A percentile compares a stretch with the other conserved stretches of the same genome.
These are phyloP conservation scores for Fusarium cicatricum DNA, from an alignment of 2,329 filamentous ascomycete species.

Conservation along the genomic window DNA sequence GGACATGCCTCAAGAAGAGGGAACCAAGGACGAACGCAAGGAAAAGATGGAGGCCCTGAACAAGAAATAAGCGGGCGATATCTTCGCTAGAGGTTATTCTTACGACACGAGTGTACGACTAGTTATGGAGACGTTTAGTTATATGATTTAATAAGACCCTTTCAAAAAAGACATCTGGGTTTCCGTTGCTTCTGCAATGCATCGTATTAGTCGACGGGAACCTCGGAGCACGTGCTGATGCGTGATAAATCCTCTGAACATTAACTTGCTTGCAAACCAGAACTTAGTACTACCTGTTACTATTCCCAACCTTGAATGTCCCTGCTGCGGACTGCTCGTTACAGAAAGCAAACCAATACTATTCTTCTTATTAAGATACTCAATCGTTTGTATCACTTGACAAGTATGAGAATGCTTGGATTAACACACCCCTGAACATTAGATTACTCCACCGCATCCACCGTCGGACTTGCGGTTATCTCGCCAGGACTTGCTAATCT, in stretches of 20 bases:
- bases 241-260: too few species aligned
- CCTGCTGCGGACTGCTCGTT: too few species aligned
- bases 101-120: slow-evolving; percentile 35
- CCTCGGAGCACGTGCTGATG: too few species aligned
- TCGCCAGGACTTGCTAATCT: slow-evolving; percentile 29
- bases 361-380: slow-evolving; percentile 10
- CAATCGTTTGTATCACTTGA: too few species aligned
- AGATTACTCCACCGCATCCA: slow-evolving; percentile 18
- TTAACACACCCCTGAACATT: too few species aligned
- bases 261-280: too few species aligned
- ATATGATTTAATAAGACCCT: slow-evolving; percentile 19
- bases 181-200: too few species aligned
- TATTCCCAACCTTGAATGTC: too few species aligned
- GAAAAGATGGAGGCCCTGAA: slow-evolving; percentile 73
- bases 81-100: neutral
- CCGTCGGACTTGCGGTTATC: slow-evolving; percentile 9
- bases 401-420: too few species aligned
- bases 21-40: slow-evolving; percentile 73
- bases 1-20: slow-evolving; percentile 63
- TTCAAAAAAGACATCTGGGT: slow-evolving; percentile 9
- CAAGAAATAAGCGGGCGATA: slow-evolving; percentile 51
- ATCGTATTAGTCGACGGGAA: too few species aligned
- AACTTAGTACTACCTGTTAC: too few species aligned
- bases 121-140: slow-evolving; percentile 14
- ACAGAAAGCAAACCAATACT: neutral